Conservation (phyloP, 192 early-diverging fungal genomes). For the Coemansia sp. region DNA sequence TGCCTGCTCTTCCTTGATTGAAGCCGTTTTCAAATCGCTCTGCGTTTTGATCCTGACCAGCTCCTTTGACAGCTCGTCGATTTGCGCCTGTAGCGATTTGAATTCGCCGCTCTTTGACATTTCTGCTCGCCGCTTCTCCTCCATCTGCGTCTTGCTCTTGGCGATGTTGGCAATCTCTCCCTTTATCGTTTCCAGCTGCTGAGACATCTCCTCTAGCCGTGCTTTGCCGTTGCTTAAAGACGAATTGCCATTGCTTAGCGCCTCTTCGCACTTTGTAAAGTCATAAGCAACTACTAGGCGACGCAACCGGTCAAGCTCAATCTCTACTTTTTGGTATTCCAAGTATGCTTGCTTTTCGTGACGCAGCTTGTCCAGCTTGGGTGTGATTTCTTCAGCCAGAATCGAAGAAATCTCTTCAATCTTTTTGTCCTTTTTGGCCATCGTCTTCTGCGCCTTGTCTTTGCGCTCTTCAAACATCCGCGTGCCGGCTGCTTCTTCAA, state of each 20-base stretch:
- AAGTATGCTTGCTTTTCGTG: conserved; percentile 82
- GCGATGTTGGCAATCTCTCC: conserved; percentile 66
- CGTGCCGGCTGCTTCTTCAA: conserved; percentile 98
- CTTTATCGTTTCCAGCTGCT: conserved; percentile 56
- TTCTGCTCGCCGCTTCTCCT: conserved; percentile 51
- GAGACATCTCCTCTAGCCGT: conserved; percentile 35
- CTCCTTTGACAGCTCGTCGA: conserved; percentile 76
- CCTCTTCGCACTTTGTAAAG: conserved; percentile 70
- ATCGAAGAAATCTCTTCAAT: conserved; percentile 85
- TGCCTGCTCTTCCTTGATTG: conserved; percentile 72
- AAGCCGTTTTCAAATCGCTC: conserved; percentile 71
- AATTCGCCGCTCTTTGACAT: conserved; percentile 64
- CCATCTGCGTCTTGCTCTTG: conserved; percentile 55
- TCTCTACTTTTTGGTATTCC: conserved; percentile 90
- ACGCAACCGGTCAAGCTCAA: conserved; percentile 82
- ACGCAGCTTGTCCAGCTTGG: conserved; percentile 87
- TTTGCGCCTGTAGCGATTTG: conserved; percentile 64
- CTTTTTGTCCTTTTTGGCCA: conserved; percentile 94
- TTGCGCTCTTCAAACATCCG: conserved; percentile 99
- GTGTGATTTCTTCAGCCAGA: conserved; percentile 84
- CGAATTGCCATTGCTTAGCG: conserved; percentile 36
- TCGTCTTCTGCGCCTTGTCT: conserved; percentile 88
- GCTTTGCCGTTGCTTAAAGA: conserved; percentile 28
- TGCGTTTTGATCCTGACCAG: conserved; percentile 83
- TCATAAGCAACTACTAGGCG: conserved; percentile 83